Base-by-base conservation (phyloP, 177 flowering plant genomes). In the Tripterygium wilfordii region DNA sequence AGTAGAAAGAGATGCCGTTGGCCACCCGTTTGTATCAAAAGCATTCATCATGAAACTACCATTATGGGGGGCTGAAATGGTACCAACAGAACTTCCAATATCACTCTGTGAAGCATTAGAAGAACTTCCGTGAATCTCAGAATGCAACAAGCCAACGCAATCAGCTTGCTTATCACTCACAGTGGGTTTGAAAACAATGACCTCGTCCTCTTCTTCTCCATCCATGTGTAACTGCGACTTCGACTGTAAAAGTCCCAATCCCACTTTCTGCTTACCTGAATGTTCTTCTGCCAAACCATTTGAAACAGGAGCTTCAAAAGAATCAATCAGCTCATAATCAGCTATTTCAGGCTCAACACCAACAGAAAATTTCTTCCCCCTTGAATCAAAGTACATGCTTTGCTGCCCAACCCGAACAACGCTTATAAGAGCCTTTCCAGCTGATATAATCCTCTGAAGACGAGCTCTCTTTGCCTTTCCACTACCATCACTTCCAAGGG, bases 181-280 rank as follows among this genome's bases (percentile, higher is more conserved):
- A 21, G 70, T 39, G 28, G 99, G 99, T 67, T 76, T 85, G 56
- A 94, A 94, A 51, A 94, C 92, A 67, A 94, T 94, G 38, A 66
- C 96, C 66, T 94, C 99, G 54, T 92, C 99, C 45, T 94, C 99
- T 28, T 92, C 98, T 45, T 89, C 97, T 27, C 49, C 85, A 21
- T 81, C 92, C 44, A 52, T 15, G 48, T 38, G 37, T 26, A 58
- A 17, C 17, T 59, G 68, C 14, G 31, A 55, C 25, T 54, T 77
- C 23, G 71, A 55, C 41, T 54, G 62, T 42, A 49, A 22, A 48
- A 35, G 51, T 37, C 50, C 74, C 15, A 60, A 25, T 51, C 46
- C 54, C 19, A 39, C 44, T 36, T 47, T 33, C 23, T 54, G 59
- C 33, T 59, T 74, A n/a, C 56, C 21, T 53, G 58, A 44, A 22